Evolutionary conservation across 352 stramenopile species (phyloP), one percentile per base, ranked within the genome.

Genomic region (Aphanomyces euteiches): DNA sequence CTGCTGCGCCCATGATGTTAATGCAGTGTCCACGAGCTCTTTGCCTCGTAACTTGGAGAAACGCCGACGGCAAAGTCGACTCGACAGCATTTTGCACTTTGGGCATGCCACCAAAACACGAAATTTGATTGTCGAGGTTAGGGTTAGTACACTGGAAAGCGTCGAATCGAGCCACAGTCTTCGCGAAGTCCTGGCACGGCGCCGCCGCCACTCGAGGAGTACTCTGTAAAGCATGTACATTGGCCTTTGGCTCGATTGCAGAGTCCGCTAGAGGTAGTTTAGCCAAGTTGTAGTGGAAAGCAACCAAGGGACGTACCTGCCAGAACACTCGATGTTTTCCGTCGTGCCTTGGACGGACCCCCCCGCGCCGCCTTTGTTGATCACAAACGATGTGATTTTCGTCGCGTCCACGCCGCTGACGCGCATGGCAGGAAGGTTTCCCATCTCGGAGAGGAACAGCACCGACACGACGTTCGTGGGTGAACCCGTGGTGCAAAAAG

Each of bases 181-280:
- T 79, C 75, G 13, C 71, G 78, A 34, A 90, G 73, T 0, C 85
- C 85, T 13, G 88, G 45, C 12, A 65, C 67, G 28, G 76, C 81
- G 38, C 74, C 67, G 3, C 81, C 79, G 71, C 90, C 74, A 71
- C 85, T 92, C 45, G 70, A 87, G 21, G 77, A 81, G 80, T 91
- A 89, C 37, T 83, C 85, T n/a, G 79, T 66, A 68, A 92, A 92
- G 73, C 85, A 93, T 37, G 59, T 37, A 68, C 84, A 93, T 5
- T 48, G 66, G 0, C 85, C 85, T 5, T 70, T 80, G 12, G 38
- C 67, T 60, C 84, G 86, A 66, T 86, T 77, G 74, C 85, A 93
- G 17, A 90, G 36, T 2, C 85, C 85, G 56, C 81, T 89, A 56
- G 56, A 69, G 19, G 3, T 17, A 47, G 28, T 28, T 28, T 28